Base-by-base conservation (phyloP, 2,329 filamentous ascomycete genomes). In the Alternaria sp. region DNA sequence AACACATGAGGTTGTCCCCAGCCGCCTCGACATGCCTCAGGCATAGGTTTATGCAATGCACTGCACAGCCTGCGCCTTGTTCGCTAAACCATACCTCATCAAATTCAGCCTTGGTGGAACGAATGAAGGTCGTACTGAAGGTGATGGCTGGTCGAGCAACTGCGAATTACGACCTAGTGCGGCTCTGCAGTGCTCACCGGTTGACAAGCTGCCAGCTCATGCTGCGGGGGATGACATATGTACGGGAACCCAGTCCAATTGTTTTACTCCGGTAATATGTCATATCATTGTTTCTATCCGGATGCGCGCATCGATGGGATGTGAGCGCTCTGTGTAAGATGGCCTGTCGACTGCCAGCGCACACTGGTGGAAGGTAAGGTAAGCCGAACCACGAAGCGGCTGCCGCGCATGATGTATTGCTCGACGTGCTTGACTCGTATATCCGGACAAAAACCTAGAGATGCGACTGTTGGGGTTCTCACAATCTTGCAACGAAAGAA, bases 121-220 rank as follows among this genome's bases (percentile, higher is more conserved):
- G 58, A 66, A 65, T 68, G 34, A 42, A 54, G 57, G 64, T 69
- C 49, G 65, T 62, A 69, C 61, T 55, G 44, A 51, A 58, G 60
- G 57, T 52, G 61, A 63, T 51, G 47, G 54, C 58, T 49, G 42
- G 47, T 62, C 49, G 54, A 59, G 59, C 53, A 55, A 54, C 51
- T 54, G 61, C 54, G 49, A 64, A 47, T 62, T 68, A 51, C 42
- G 63, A 48, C 52, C 61, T 65, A 63, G 54, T 75, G 74, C 71
- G 74, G 73, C 73, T 77, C 73, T 75, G 69, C 67, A 67, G 67
- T 66, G 66, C 67, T 74, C 68, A 74, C 72, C 73, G 72, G 72
- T 72, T 62, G 57, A 49, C 30, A 47, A 42, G 46, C 48, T 67
- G 65, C 65, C 68, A 65, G 60, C 58, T 57, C 66, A 63, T 59